phyloP scores from a whole-genome alignment of 2,329 filamentous ascomycete species.

The Trichoderma afroharzianum region DNA sequence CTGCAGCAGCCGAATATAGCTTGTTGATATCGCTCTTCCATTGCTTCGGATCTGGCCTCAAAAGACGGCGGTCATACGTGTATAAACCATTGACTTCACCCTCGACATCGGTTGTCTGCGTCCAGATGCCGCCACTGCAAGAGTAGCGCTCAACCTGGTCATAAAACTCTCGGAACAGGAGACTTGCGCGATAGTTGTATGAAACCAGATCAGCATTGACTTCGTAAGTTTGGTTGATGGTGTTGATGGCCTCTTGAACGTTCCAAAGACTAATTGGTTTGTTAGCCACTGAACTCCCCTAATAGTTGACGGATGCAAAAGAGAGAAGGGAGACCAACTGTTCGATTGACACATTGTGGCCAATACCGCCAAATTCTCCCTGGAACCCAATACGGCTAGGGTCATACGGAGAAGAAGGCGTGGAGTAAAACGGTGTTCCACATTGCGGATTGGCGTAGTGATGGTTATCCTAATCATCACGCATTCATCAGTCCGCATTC shows the following conservation, averaged over 20 bases:
- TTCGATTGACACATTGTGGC: slow-evolving; percentile 59
- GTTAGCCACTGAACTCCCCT: background rate
- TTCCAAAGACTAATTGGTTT: slow-evolving; percentile 57
- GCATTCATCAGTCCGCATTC: background rate
- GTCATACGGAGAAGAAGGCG: slow-evolving; percentile 53
- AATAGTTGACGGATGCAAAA: background rate
- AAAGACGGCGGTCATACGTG: slow-evolving; percentile 62
- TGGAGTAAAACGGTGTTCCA: slow-evolving; percentile 65
- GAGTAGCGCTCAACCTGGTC: slow-evolving; percentile 58
- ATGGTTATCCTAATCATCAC: slow-evolving; percentile 55
- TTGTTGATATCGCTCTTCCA: slow-evolving; percentile 59
- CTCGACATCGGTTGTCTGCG: slow-evolving; percentile 71
- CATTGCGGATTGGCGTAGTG: slow-evolving; percentile 70
- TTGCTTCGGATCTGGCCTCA: slow-evolving; percentile 53
- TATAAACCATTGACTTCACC: slow-evolving; percentile 70
- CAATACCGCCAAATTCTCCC: slow-evolving; percentile 69
- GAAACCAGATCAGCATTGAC: slow-evolving; percentile 53
- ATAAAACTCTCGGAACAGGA: slow-evolving; percentile 57
- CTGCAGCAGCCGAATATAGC: slow-evolving; percentile 53
- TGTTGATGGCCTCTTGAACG: slow-evolving; percentile 52
- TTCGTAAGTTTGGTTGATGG: slow-evolving; percentile 66
- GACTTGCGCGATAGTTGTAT: slow-evolving; percentile 64
- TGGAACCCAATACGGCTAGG: slow-evolving; percentile 61
- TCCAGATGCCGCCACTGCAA: slow-evolving; percentile 68
- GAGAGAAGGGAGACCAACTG: slow-evolving; percentile 42